A percentile compares a stretch with the other conserved stretches of the same genome.
These are phyloP conservation scores for Trichosporon sp. DNA, from an alignment of 1,284 basidiomycete genomes.

Conservation along the genomic window DNA sequence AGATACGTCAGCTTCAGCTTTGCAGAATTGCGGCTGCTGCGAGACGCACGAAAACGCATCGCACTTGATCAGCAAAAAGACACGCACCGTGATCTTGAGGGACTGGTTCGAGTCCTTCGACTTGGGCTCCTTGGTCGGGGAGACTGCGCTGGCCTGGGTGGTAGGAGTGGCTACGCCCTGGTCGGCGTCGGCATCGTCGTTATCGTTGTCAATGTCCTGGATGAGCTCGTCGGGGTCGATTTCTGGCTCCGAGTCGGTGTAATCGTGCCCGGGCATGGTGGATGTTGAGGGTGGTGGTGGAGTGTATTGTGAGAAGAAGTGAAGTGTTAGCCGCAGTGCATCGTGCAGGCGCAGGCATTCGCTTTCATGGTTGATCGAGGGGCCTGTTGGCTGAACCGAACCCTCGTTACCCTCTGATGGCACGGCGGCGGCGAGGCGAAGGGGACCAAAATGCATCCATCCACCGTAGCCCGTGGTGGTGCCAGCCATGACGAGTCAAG, in stretches of 20 bases:
- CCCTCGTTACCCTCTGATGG: too few species aligned
- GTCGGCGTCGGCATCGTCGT: conserved; percentile 6
- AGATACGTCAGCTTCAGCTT: not conserved
- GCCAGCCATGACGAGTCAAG: conserved; percentile 2
- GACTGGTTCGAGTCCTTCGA: conserved; percentile 15
- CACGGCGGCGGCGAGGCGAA: not conserved
- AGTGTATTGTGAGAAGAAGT: not conserved
- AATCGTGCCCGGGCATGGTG: conserved; percentile 34
- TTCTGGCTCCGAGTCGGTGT: conserved; percentile 43
- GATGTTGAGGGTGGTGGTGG: conserved; percentile 6
- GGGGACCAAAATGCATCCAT: conserved; percentile 9
- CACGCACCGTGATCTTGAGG: conserved; percentile 24
- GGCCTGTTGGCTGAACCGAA: not conserved
- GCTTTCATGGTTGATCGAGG: conserved; percentile 17
- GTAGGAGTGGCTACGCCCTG: not conserved
- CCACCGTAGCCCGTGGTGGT: not conserved
- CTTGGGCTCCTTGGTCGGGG: conserved; percentile 9
- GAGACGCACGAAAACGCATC: not conserved
- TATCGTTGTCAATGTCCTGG: conserved; percentile 6
- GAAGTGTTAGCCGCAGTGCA: not conserved
- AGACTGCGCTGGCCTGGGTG: not conserved
- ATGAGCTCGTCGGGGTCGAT: conserved; percentile 23
- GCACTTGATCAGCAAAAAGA: not conserved
- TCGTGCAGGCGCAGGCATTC: not conserved
- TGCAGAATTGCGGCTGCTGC: not conserved